Evolutionary conservation across 1,284 basidiomycete genomes (phyloP), one percentile per base, ranked within the genome.

Genomic region (Cutaneotrichosporon sp.): DNA sequence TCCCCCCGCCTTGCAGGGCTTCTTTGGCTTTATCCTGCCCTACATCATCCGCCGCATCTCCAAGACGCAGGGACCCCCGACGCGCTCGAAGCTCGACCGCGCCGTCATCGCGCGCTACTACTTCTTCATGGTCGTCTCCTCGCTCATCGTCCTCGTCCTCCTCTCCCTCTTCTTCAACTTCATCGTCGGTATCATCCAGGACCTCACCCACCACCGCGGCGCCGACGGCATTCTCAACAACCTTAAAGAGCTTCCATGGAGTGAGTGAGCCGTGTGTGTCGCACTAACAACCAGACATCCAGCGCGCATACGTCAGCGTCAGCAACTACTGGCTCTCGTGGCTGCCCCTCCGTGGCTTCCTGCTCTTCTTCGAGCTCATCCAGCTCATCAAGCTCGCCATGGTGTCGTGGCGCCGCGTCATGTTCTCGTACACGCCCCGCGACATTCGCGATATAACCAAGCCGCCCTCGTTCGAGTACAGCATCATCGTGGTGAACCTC

Each of bases 381-480:
- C 97, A 99, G 79, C 87, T 98, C 58, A 80, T 97, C 80, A 95
- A 97, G 74, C 84, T 99, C 34, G 73, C 94, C 14, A 87, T 90
- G 82, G 86, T 94, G 22, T 94, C 88, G 36, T 82, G 97, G 80
- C 90, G 91, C 79, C 93, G 90, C 3, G 81, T 84, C 84, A 79
- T 93, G 52, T 91, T 97, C 72, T 92, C 94, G n/a, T 88, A 95
- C 60, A 99, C 97, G 0, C 95, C 95, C 50, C 87, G 97, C 69
- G 94, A 97, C 72, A 92, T 98, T 62, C 86, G 93, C 57, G 94
- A 97, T 71, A 95, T 91, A 88, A 97, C 95, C 7, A 90, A 95
- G 75, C 95, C 95, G 18, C 91, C 91, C 5, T 87, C 89, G 43
- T 98, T 98, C 75, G 88, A 95, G 71, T 98, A 80, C 62, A 63